Evolutionary conservation across 805 yeast species (phyloP).

Genomic region (Spathaspora hagerdaliae): DNA sequence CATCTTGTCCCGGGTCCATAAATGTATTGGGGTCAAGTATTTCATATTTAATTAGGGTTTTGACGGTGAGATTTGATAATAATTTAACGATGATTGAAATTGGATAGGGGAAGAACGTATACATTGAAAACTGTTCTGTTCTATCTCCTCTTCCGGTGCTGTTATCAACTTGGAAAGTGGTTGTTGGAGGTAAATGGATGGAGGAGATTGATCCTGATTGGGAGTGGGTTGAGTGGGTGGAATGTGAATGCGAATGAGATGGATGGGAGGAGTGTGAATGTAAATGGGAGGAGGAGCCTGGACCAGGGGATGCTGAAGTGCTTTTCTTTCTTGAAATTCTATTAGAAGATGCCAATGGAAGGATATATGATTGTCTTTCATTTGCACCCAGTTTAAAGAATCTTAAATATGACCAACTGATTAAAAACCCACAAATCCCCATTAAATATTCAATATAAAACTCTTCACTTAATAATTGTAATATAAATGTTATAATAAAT

Average conservation of each 20-base stretch:
- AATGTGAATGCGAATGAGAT: not conserved
- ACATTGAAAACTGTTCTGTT: conserved; percentile 28
- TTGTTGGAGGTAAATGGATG: not conserved
- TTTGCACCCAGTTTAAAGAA: conserved; percentile 38
- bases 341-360: conserved; percentile 20
- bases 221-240: not conserved
- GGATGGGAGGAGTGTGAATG: not conserved
- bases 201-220: not conserved
- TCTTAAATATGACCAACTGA: conserved; percentile 38
- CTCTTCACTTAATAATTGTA: conserved; percentile 22
- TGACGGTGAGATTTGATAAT: conserved; percentile 16
- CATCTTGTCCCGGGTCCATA: conserved; percentile 14
- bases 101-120: conserved; percentile 42
- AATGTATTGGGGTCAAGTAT: conserved; percentile 7
- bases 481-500: conserved; percentile 17
- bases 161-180: conserved; percentile 15
- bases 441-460: conserved; percentile 21
- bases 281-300: not conserved
- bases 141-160: conserved; percentile 22
- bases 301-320: not conserved
- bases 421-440: conserved; percentile 27
- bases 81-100: conserved; percentile 23
- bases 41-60: conserved; percentile 14
- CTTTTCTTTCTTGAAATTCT: not conserved
- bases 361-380: conserved; percentile 39